Evolutionary conservation across 257 asterid genomes (phyloP), one percentile per base, ranked within the genome.

Genomic region (Nicotiana sylvestris): DNA sequence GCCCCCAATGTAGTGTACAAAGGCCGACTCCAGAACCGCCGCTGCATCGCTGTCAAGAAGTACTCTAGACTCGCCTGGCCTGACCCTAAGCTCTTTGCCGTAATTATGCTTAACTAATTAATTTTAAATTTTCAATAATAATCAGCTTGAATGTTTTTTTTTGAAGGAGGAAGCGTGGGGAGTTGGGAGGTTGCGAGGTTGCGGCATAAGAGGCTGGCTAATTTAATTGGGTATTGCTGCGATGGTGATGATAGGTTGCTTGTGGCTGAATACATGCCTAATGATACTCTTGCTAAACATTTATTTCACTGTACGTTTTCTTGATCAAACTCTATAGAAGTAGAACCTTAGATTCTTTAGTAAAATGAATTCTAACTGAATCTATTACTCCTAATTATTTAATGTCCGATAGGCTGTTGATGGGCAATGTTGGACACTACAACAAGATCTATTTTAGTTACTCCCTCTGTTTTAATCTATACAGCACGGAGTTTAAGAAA

Each of bases 261-360:
- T 37, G 97, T 95, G 29, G 97, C 98, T 33, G 98, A 95, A 82
- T 95, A 89, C 86, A 93, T 95, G 98, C 95, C 98, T 1, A 95
- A 95, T 83, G 97, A 95, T 91, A 92, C 98, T n/a, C 98, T 95
- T 39, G 98, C 98, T 12, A 95, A 93, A 88, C 98, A 94, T 90
- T 89, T 94, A 69, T 94, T 92, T 87, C 98, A 94, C 86, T 94
- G 98, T 94, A 91, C 37, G 94, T 3, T 51, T 51, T 12, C 57
- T 53, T 53, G 57, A 43, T 43, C 49, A 43, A 43, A 43, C 49
- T 43, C 10, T 43, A 2, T 39, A 39, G 46, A 35, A 33, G 39
- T 35, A 35, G 39, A 37, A 43, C 11, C 49, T 7, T 43, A 43
- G 49, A 43, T 43, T 43, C 49, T 43, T 43, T 43, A 43, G 49